Base-by-base conservation (phyloP, 129 eudicot species). In the Centella asiatica region DNA sequence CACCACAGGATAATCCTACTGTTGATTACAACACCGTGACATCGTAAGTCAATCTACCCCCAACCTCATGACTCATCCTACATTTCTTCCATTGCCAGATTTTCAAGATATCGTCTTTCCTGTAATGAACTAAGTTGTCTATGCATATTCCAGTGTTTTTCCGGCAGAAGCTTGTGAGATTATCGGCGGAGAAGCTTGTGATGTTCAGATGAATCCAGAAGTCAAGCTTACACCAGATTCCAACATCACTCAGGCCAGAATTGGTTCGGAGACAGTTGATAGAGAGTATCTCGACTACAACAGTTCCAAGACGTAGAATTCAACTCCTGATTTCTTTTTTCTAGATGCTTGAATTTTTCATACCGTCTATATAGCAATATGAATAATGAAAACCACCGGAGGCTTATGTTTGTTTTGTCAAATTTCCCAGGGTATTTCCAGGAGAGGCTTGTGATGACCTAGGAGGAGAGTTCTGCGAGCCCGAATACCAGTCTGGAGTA, bases 141-240 rank as follows among this genome's bases (percentile, higher is more conserved):
- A 1, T 6, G 12, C 15, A 69, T 39, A 44, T 39, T n/a, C 44
- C 80, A 85, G 89, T 9, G 89, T 85, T 13, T 85, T 85, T 44
- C 89, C 86, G 23, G 95, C 95, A 32, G 95, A 85, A 80, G 93
- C 93, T 74, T 85, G 95, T 33, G 89, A 86, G 58, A 77, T 82
- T 13, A 4, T 78, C 4, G 88, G 89, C 2, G 95, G 89, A 19
- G 89, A 72, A 17, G 80, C 84, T 34, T 82, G 89, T 67, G 62
- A 68, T 13, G 89, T 79, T 17, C 74, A 74, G 28, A 82, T 82
- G 71, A 77, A 63, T 73, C 89, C 95, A 2, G 95, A 86, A 68
- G 73, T 74, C 72, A 82, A 85, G 68, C 81, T 75, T 61, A 66
- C 60, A 45, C 53, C 71, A 5, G 70, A 78, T 58, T 13, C 64